These are phyloP conservation scores for Curvularia verruculosa DNA, from an alignment of 2,329 filamentous ascomycete species.

Conservation along the genomic window DNA sequence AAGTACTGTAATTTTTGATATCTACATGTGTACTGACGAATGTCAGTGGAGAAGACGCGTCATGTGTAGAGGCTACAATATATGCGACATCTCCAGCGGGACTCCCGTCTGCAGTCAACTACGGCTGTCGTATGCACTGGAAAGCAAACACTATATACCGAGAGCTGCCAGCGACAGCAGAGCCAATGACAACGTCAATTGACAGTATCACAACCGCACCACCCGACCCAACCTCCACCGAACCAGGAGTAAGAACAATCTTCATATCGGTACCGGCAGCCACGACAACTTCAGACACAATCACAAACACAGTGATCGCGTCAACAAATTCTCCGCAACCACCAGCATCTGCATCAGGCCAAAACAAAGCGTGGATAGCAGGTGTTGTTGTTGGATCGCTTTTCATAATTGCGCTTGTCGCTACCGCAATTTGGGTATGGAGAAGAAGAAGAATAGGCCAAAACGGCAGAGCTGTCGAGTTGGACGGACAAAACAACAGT, in stretches of 20 bases:
- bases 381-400: neutral
- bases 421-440: neutral
- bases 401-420: neutral
- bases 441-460: neutral
- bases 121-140: neutral
- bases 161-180: neutral
- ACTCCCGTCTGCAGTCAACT: constrained; percentile 6
- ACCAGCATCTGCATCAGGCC: neutral
- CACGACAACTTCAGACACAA: neutral
- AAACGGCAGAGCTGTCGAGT: neutral
- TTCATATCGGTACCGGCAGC: neutral
- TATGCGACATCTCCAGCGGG: constrained; percentile 5
- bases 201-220: neutral
- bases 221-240: neutral
- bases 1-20: neutral
- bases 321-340: neutral
- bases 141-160: neutral
- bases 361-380: neutral
- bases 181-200: neutral
- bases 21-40: neutral
- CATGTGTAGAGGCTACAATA: constrained; percentile 7
- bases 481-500: neutral
- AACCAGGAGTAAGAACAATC: neutral
- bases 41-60: neutral
- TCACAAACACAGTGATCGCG: neutral